Base-by-base conservation (phyloP, 2,329 filamentous ascomycete genomes). In the Ascochyta viciae-villosae region DNA sequence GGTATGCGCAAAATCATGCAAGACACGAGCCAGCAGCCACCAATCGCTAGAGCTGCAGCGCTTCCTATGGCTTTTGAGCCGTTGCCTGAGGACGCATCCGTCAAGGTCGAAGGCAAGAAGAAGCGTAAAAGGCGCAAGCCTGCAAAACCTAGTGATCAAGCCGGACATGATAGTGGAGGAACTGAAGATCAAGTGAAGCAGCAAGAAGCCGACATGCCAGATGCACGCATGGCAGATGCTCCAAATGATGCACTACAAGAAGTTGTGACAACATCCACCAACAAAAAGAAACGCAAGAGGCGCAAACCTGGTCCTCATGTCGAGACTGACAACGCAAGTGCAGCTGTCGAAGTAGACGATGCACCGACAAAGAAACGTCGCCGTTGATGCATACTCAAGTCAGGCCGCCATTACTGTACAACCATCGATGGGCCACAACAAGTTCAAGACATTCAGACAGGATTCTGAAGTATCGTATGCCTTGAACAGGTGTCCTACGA, bases 271-370 rank as follows among this genome's bases (percentile, higher is more conserved):
- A 47, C 55, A 31, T 52, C 57, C n/a, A 57, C 51, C 24, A 54
- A 34, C 42, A 68, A 70, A 35, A 63, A 58, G 35, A 70, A 67
- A 42, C 66, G 64, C 39, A 67, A 66, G 38, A 66, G 62, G 46
- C 41, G 57, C 23, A 66, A 62, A 38, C 45, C 51, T 5, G 41
- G 38, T 12, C 27, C 46, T 3, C 12, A 43, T 6, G 35, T 16
- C 35, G 56, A 59, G 39, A 48, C 50, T 53, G 45, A 60, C 12
- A 46, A 41, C 43, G 51, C 29, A 37, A 48, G 52, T 43, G 55
- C 43, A 40, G 31, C 35, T 38, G 47, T 45, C 24, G 46, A 16
- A 8, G n/a, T n/a, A 9, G 33, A 48, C 15, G 33, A 50, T 22
- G 58, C 62, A 8, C 60, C 64, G 8, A 62, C 27, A 29, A 58